phyloP scores from a whole-genome alignment of 352 stramenopile species.

The Pythium guiyangense region DNA sequence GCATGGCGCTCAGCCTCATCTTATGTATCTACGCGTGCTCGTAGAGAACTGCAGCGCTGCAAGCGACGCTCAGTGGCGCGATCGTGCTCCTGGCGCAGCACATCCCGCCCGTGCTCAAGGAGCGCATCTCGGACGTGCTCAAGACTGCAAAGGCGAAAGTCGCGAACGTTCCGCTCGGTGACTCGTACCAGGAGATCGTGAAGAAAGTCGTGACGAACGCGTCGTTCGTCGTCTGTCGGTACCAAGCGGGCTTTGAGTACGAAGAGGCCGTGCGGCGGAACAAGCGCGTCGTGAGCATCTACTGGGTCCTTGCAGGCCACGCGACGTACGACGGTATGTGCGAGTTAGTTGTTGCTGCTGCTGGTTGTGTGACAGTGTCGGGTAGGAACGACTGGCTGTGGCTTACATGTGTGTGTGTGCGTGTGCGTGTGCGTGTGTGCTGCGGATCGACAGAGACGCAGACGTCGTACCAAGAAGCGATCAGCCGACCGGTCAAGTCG shows the following conservation, averaged over 20 bases:
- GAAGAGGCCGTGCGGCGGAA: slow-evolving; percentile 61
- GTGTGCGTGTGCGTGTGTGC: not conserved
- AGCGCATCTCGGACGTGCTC: slow-evolving; percentile 59
- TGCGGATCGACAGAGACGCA: slow-evolving; percentile 12
- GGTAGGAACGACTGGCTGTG: not conserved
- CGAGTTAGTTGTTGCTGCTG: not conserved
- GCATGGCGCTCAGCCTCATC: not conserved
- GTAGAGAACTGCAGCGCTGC: slow-evolving; percentile 51
- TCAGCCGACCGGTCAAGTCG: slow-evolving; percentile 52
- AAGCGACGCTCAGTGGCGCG: slow-evolving; percentile 38
- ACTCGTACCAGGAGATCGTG: slow-evolving; percentile 75
- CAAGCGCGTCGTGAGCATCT: slow-evolving; percentile 77
- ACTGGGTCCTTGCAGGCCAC: slow-evolving; percentile 66
- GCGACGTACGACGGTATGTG: slow-evolving; percentile 23
- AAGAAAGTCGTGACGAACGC: slow-evolving; percentile 74
- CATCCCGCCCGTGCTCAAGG: slow-evolving; percentile 56
- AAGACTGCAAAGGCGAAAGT: slow-evolving; percentile 74
- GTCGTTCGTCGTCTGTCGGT: slow-evolving; percentile 78
- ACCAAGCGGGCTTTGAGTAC: slow-evolving; percentile 79
- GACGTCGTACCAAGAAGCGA: slow-evolving; percentile 34
- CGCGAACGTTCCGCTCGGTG: slow-evolving; percentile 63
- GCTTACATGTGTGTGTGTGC: not conserved
- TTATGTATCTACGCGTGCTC: not conserved
- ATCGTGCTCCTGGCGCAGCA: slow-evolving; percentile 78
- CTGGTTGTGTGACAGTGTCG: not conserved